These are phyloP conservation scores for Jimgerdemannia flammicorona DNA, from an alignment of 192 early-diverging fungal species.

Conservation along the genomic window DNA sequence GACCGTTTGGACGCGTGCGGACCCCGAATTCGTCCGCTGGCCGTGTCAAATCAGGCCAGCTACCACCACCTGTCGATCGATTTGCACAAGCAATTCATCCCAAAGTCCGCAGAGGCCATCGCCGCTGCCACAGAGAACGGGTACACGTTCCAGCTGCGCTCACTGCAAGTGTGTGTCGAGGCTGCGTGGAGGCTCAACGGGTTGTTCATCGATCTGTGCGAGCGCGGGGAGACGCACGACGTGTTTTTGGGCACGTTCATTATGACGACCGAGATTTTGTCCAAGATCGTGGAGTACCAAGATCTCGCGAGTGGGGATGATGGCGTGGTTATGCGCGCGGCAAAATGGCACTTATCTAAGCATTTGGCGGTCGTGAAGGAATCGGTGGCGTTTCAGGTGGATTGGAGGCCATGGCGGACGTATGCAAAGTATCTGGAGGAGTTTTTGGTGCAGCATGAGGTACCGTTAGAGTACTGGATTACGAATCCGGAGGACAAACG, in stretches of 20 bases:
- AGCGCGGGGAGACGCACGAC: not conserved
- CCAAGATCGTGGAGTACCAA: not conserved
- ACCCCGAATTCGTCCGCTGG: not conserved
- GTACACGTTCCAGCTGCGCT: not conserved
- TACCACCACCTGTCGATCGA: not conserved
- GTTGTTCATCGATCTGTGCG: not conserved
- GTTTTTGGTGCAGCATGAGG: conserved; percentile 2
- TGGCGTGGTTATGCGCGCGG: not conserved
- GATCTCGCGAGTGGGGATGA: not conserved
- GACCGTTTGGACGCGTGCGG: not conserved
- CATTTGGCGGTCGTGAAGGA: not conserved
- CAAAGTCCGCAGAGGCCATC: not conserved
- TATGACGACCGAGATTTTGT: not conserved
- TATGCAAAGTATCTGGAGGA: not conserved
- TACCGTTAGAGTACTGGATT: conserved; percentile 15
- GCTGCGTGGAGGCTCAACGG: not conserved
- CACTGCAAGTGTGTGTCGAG: not conserved
- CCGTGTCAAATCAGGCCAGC: not conserved
- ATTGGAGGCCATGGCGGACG: not conserved
- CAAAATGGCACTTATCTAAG: not conserved
- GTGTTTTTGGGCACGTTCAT: not conserved
- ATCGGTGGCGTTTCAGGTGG: not conserved
- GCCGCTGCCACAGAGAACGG: not conserved
- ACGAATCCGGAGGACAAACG: not conserved
- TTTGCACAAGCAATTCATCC: not conserved